Evolutionary conservation across 352 stramenopile genomes (phyloP).

Genomic region (Thalassiosira hispida): DNA sequence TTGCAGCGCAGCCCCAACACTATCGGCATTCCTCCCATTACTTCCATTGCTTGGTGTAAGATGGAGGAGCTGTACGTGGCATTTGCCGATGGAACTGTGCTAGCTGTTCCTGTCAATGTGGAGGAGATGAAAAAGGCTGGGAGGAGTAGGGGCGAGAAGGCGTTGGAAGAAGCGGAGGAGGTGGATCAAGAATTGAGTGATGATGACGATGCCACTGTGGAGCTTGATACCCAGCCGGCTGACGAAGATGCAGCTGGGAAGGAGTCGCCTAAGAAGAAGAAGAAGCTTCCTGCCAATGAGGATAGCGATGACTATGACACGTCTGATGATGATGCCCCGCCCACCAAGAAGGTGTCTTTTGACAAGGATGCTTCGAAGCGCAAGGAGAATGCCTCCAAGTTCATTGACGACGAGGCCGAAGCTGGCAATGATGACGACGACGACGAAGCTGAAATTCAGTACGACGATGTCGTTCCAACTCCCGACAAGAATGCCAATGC

Average conservation of each 20-base stretch:
- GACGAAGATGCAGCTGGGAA: background rate
- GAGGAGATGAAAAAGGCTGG: background rate
- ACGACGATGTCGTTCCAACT: slow-evolving; percentile 20
- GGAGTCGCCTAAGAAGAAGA: slow-evolving; percentile 22
- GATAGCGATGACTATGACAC: slow-evolving; percentile 57
- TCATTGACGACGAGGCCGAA: slow-evolving; percentile 73
- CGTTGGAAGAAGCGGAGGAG: background rate
- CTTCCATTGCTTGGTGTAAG: slow-evolving; percentile 39
- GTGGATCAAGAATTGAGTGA: background rate
- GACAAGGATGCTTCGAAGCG: background rate
- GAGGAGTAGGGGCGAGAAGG: background rate
- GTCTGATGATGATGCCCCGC: slow-evolving; percentile 31
- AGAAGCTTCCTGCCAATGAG: slow-evolving; percentile 46
- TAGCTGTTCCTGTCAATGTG: slow-evolving; percentile 18
- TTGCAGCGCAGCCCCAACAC: background rate
- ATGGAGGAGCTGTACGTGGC: slow-evolving; percentile 45
- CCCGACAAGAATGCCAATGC: background rate
- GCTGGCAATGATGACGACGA: slow-evolving; percentile 50
- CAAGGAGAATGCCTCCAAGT: slow-evolving; percentile 36
- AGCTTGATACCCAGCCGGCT: background rate
- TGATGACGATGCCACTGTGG: slow-evolving; percentile 13
- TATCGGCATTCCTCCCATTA: slow-evolving; percentile 38
- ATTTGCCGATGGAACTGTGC: slow-evolving; percentile 50
- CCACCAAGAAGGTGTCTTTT: background rate
- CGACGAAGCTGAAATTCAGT: slow-evolving; percentile 27